Evolutionary conservation across 805 yeast genomes (phyloP).

Genomic region (Wickerhamiella musiphila): DNA sequence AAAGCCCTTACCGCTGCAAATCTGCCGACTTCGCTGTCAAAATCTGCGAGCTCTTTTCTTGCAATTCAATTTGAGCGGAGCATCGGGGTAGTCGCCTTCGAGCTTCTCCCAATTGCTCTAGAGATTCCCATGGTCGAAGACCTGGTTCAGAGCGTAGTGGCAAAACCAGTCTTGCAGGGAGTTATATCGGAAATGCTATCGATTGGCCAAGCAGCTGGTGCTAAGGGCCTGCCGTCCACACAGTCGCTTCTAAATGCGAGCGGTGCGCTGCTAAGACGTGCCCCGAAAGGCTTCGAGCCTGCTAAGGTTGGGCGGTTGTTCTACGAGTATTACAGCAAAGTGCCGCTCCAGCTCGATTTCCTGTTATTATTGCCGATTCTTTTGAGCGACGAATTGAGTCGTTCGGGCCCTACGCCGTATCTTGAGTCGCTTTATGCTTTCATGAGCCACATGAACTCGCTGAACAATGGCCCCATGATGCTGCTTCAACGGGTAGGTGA

Average conservation of each 20-base stretch:
- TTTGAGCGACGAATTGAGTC: constrained; percentile 61
- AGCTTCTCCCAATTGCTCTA: constrained; percentile 56
- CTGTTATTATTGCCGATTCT: constrained; percentile 71
- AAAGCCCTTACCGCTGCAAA: constrained; percentile 9
- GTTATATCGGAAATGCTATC: constrained; percentile 56
- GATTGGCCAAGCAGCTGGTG: constrained; percentile 41
- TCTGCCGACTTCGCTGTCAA: constrained; percentile 9
- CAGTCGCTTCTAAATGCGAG: constrained; percentile 9
- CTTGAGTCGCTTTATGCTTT: constrained; percentile 68
- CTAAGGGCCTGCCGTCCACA: constrained; percentile 38
- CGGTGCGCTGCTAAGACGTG: constrained; percentile 11
- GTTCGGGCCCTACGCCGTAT: constrained; percentile 70
- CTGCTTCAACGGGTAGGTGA: background rate
- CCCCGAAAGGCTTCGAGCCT: constrained; percentile 18
- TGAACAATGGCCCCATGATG: constrained; percentile 3
- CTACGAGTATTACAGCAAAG: constrained; percentile 43
- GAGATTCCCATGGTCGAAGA: constrained; percentile 49
- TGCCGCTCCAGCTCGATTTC: constrained; percentile 53
- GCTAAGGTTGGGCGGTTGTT: constrained; percentile 41
- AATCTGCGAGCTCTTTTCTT: constrained; percentile 36
- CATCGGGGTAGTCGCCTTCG: constrained; percentile 58
- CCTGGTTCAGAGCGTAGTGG: constrained; percentile 50
- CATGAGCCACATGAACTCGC: constrained; percentile 22
- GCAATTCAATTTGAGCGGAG: constrained; percentile 68
- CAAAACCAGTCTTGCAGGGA: constrained; percentile 74